Evolutionary conservation across 164 flowering plant genomes (phyloP).

Genomic region (Saururus chinensis): DNA sequence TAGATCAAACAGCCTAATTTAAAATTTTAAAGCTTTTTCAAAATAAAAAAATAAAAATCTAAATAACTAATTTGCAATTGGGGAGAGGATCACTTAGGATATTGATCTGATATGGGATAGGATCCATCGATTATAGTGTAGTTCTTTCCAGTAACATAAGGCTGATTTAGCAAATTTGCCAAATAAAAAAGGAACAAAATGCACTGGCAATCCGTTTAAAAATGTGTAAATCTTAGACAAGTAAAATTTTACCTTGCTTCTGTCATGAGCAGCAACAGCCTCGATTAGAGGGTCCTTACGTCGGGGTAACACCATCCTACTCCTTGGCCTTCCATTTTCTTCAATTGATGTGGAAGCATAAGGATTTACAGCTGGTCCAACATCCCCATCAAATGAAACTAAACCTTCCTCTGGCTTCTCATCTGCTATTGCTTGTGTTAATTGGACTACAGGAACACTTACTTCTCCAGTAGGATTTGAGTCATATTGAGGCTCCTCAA

Average conservation of each 20-base stretch:
- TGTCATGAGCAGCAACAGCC: conserved; percentile 78
- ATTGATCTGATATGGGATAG: no score
- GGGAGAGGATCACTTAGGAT: no score
- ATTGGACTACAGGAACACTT: conserved; percentile 4
- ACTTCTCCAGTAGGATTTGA: conserved; percentile 8
- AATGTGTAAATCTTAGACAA: background rate
- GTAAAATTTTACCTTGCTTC: conserved; percentile 50
- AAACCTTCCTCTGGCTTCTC: conserved; percentile 5
- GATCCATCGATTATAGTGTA: background rate
- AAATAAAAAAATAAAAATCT: no score
- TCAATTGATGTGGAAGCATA: conserved; percentile 1
- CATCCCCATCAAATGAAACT: conserved; percentile 12
- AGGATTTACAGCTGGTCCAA: conserved; percentile 7
- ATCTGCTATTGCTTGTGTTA: conserved; percentile 10
- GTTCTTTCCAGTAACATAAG: background rate
- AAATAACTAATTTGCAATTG: no score
- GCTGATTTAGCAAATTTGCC: background rate
- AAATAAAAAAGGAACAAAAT: background rate
- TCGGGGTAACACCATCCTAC: conserved; percentile 15
- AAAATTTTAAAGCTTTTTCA: background rate
- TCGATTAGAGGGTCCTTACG: conserved; percentile 80
- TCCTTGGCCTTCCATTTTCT: conserved; percentile 5
- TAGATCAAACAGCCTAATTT: background rate
- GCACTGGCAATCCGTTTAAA: background rate
- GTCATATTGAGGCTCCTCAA: conserved; percentile 17